These are phyloP conservation scores for Salix dunnii DNA, from an alignment of 345 rosid genomes.

Conservation along the genomic window DNA sequence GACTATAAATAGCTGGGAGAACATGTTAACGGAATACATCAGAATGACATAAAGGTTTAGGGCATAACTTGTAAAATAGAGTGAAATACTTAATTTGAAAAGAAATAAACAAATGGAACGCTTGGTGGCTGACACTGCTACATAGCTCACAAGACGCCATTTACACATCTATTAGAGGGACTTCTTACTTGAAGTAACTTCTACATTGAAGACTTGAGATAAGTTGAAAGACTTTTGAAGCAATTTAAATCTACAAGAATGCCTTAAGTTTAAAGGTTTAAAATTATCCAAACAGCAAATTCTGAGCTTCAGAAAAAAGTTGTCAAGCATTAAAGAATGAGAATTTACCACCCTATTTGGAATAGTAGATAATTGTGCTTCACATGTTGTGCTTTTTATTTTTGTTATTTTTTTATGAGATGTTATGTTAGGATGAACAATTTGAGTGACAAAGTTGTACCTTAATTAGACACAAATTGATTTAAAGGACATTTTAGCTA, in stretches of 20 bases:
- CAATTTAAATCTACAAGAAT: neutral
- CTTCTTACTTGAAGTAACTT: neutral
- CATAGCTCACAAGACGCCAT: neutral
- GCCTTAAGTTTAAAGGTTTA: neutral
- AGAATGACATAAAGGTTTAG: neutral
- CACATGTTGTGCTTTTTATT: neutral
- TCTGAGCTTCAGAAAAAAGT: neutral
- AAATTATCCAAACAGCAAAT: neutral
- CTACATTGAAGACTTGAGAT: neutral
- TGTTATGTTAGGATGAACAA: neutral
- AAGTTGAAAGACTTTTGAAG: neutral
- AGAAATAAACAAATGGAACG: neutral
- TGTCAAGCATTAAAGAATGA: slow-evolving; percentile 4
- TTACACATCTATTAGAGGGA: neutral
- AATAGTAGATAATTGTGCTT: neutral
- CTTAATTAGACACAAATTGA: neutral
- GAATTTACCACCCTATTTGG: neutral
- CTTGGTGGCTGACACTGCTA: neutral
- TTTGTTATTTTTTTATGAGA: neutral
- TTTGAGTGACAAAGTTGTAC: neutral
- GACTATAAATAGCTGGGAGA: neutral
- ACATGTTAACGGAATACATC: neutral
- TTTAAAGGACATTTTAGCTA: neutral
- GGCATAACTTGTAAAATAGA: neutral
- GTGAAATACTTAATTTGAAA: neutral